Evolutionary conservation across 345 rosid species (phyloP).

Genomic region (Geranium brycei): DNA sequence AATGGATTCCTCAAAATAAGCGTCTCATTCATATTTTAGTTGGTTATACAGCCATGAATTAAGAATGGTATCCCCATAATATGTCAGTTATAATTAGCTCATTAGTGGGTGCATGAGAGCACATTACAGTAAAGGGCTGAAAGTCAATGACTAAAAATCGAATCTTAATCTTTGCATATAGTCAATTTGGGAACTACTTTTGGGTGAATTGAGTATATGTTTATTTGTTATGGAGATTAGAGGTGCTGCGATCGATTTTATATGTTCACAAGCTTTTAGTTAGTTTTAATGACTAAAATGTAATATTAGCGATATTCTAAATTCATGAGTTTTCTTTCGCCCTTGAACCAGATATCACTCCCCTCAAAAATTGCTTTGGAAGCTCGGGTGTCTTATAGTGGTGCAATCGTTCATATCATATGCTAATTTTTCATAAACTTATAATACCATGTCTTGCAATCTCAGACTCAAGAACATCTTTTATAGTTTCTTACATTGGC

Average conservation of each 20-base stretch:
- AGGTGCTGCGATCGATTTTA: background rate
- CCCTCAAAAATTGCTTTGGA: background rate
- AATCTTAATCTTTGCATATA: too few species aligned
- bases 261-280: background rate
- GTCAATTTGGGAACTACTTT: too few species aligned
- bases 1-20: too few species aligned
- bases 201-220: background rate
- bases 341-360: too few species aligned
- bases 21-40: too few species aligned
- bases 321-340: too few species aligned
- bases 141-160: too few species aligned
- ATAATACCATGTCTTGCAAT: background rate
- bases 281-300: background rate
- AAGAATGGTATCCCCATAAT: too few species aligned
- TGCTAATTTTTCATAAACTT: background rate
- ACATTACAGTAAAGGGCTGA: too few species aligned
- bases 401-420: background rate
- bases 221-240: background rate
- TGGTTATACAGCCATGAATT: too few species aligned
- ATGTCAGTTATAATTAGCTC: too few species aligned
- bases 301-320: background rate
- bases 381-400: background rate
- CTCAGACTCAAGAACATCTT: background rate
- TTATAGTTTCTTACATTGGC: background rate
- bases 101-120: too few species aligned